Conservation (phyloP, 371 early-diverging fungal genomes). For the Enterocytospora artemiae region DNA sequence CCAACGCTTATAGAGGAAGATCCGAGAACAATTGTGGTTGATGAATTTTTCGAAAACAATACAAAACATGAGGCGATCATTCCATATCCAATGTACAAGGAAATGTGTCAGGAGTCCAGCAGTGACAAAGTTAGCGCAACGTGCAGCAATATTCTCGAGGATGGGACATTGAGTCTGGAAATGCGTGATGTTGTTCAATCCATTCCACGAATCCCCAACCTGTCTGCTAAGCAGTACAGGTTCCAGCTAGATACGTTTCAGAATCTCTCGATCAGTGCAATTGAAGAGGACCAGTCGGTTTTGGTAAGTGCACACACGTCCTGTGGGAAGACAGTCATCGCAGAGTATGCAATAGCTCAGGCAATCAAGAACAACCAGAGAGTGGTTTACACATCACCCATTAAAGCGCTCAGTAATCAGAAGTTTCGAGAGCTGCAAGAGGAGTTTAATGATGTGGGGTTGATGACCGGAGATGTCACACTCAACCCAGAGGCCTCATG, state of each 20-base stretch:
- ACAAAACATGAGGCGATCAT: constrained; percentile 54
- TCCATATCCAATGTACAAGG: constrained; percentile 44
- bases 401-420: constrained; percentile 97
- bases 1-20: constrained; percentile 20
- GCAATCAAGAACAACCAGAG: constrained; percentile 79
- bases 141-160: background rate
- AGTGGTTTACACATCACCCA: constrained; percentile 96
- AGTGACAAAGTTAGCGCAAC: background rate
- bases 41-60: constrained; percentile 30
- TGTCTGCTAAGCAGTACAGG: constrained; percentile 71
- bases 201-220: constrained; percentile 58
- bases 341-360: constrained; percentile 96
- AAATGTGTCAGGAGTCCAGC: no score
- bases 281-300: constrained; percentile 86
- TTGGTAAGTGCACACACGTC: constrained; percentile 94
- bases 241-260: constrained; percentile 96
- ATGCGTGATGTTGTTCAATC: no score
- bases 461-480: constrained; percentile 99
- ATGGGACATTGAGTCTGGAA: background rate
- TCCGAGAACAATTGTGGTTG: constrained; percentile 12
- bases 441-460: constrained; percentile 89
- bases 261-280: constrained; percentile 71
- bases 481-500: constrained; percentile 89
- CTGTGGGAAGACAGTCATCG: constrained; percentile 98
- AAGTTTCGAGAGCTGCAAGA: constrained; percentile 91